These are phyloP conservation scores for Paxillus rubicundulus DNA, from an alignment of 768 basidiomycete species.

Conservation along the genomic window DNA sequence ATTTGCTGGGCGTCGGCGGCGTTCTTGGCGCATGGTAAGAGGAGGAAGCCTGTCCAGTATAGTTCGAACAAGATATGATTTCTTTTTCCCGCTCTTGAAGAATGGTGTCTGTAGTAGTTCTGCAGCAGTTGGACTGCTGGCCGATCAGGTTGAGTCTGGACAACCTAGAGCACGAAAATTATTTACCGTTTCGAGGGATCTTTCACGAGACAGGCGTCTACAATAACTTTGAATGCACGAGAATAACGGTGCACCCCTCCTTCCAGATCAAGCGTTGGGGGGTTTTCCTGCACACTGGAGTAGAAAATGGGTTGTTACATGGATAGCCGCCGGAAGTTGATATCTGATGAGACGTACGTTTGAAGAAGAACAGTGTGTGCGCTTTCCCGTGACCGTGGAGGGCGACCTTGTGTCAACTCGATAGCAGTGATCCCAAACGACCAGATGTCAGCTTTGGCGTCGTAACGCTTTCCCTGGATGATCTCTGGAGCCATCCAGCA, in stretches of 20 bases:
- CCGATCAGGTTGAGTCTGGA: not conserved
- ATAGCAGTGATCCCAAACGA: slow-evolving; percentile 95
- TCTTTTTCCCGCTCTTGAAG: slow-evolving; percentile 78
- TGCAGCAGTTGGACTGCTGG: slow-evolving; percentile 66
- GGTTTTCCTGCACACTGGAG: slow-evolving; percentile 65
- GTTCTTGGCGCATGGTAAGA: slow-evolving; percentile 69
- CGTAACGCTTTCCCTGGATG: slow-evolving; percentile 80
- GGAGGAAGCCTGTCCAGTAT: slow-evolving; percentile 78
- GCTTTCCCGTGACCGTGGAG: slow-evolving; percentile 77
- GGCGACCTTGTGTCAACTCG: slow-evolving; percentile 83
- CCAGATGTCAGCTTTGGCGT: slow-evolving; percentile 91
- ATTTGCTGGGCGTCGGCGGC: slow-evolving; percentile 42
- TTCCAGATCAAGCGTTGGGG: slow-evolving; percentile 75
- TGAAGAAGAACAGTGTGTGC: slow-evolving; percentile 72
- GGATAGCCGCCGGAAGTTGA: not conserved
- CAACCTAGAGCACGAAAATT: not conserved
- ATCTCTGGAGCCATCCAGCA: slow-evolving; percentile 98
- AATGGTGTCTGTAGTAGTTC: slow-evolving; percentile 76
- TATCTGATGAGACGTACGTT: slow-evolving; percentile 46
- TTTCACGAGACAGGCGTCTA: slow-evolving; percentile 80
- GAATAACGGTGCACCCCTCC: slow-evolving; percentile 74
- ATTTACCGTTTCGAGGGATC: slow-evolving; percentile 73
- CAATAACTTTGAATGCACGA: slow-evolving; percentile 76
- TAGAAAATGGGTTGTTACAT: slow-evolving; percentile 1
- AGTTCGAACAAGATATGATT: slow-evolving; percentile 70